These are phyloP conservation scores for Vachellia collinsii DNA, from an alignment of 306 rosid species.

Conservation along the genomic window DNA sequence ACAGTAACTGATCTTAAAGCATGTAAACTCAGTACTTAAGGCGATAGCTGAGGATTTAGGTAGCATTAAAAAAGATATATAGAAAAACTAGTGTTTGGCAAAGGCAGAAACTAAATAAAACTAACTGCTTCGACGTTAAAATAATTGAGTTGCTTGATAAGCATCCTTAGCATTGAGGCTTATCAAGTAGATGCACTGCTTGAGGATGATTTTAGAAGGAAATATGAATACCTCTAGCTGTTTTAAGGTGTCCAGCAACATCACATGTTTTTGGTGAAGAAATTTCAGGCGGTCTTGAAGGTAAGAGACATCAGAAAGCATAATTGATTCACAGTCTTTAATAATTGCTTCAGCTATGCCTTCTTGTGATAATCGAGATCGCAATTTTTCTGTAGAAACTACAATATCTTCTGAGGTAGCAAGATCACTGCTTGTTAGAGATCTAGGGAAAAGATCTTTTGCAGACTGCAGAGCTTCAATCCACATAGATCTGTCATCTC, in stretches of 20 bases:
- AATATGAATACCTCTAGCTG: conserved; percentile 76
- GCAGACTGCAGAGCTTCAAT: conserved; percentile 85
- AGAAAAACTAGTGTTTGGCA: conserved; percentile 17
- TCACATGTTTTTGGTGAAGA: conserved; percentile 80
- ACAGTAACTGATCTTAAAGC: not conserved
- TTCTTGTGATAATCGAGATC: conserved; percentile 75
- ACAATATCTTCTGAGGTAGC: conserved; percentile 74
- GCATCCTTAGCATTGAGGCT: conserved; percentile 11
- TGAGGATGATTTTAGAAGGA: conserved; percentile 22
- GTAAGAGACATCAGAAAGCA: conserved; percentile 88
- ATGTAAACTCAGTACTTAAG: not conserved
- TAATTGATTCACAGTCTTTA: conserved; percentile 84
- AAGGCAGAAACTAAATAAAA: conserved; percentile 18
- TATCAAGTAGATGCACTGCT: conserved; percentile 17
- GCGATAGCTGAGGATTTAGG: not conserved
- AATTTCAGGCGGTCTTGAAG: conserved; percentile 74
- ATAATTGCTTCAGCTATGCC: conserved; percentile 72
- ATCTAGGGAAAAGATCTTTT: conserved; percentile 90
- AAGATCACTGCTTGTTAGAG: conserved; percentile 73
- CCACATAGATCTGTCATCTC: conserved; percentile 91
- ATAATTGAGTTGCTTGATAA: conserved; percentile 21
- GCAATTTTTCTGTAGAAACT: conserved; percentile 89
- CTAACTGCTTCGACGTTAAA: conserved; percentile 10
- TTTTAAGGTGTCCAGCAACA: conserved; percentile 80
- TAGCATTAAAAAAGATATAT: not conserved